These are phyloP conservation scores for Daldinia eschscholtzii DNA, from an alignment of 2,329 filamentous ascomycete genomes.

Conservation along the genomic window DNA sequence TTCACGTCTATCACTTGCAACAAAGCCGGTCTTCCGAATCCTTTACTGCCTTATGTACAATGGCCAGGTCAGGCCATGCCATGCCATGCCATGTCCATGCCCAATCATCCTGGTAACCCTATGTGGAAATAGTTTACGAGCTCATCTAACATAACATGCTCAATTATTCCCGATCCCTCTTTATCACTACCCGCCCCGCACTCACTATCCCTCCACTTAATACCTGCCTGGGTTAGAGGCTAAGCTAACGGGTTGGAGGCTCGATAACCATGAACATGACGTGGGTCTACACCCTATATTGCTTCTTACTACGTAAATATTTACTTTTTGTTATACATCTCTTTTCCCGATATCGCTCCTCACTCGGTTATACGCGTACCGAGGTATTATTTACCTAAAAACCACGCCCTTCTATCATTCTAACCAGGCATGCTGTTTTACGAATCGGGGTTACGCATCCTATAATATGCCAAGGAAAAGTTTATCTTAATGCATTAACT, in stretches of 20 bases:
- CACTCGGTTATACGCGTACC: conserved; percentile 16
- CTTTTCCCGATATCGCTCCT: conserved; percentile 35
- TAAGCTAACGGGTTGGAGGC: conserved; percentile 2
- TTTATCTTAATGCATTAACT: background rate
- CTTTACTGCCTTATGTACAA: background rate
- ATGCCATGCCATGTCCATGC: background rate
- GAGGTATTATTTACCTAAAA: background rate
- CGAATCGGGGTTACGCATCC: background rate
- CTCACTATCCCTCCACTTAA: conserved; percentile 5
- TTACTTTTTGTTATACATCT: conserved; percentile 3
- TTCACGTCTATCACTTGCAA: background rate
- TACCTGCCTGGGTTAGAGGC: background rate
- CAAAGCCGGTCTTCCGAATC: background rate
- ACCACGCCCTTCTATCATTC: background rate
- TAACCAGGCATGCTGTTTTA: background rate
- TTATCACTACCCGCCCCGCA: conserved; percentile 13
- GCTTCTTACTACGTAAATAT: conserved; percentile 9
- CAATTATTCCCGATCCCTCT: background rate
- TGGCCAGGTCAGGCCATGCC: background rate
- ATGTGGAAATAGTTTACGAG: background rate
- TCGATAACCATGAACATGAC: conserved; percentile 1
- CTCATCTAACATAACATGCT: background rate
- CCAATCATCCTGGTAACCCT: background rate
- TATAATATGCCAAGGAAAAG: background rate
- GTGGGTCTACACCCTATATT: background rate